Evolutionary conservation across 2,329 filamentous ascomycete genomes (phyloP).

Genomic region (Ceratocystiopsis brevicomis): DNA sequence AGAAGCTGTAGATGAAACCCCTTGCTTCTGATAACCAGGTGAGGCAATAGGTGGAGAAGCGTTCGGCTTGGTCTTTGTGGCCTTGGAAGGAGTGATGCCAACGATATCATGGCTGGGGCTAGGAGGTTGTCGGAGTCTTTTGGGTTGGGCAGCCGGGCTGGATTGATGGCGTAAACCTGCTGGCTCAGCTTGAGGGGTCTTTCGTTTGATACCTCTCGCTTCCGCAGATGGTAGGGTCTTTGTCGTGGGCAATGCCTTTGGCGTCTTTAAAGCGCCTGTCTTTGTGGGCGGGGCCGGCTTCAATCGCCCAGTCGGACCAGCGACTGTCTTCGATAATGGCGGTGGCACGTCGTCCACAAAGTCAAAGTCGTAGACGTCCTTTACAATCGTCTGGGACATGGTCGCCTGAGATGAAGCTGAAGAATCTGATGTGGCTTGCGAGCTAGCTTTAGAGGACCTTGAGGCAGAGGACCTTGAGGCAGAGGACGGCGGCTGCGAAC

Average conservation of each 20-base stretch:
- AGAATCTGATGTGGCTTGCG: conserved; percentile 4
- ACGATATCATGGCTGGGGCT: too few relatives aligned
- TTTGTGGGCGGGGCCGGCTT: too few relatives aligned
- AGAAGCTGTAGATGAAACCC: too few relatives aligned
- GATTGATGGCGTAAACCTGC: not conserved
- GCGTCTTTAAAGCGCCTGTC: not conserved
- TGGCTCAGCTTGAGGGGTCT: conserved; percentile 1
- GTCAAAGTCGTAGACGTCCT: conserved; percentile 9
- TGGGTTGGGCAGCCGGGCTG: too few relatives aligned
- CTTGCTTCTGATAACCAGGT: too few relatives aligned
- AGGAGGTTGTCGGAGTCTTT: too few relatives aligned
- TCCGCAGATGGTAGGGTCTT: not conserved
- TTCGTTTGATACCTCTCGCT: conserved; percentile 7
- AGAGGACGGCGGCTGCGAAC: conserved; percentile 5
- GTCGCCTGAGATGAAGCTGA: conserved; percentile 1
- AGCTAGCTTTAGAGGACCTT: conserved; percentile 8
- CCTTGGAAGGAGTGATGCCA: too few relatives aligned
- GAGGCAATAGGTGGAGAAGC: too few relatives aligned
- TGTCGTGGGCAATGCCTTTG: not conserved
- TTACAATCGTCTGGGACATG: conserved; percentile 2
- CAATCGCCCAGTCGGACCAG: too few relatives aligned
- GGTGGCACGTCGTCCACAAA: conserved; percentile 8
- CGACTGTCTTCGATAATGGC: not conserved
- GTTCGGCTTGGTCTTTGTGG: too few relatives aligned
- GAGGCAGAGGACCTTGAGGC: not conserved